Conservation (phyloP, 768 basidiomycete species). For the Leccinum uliginosum region DNA sequence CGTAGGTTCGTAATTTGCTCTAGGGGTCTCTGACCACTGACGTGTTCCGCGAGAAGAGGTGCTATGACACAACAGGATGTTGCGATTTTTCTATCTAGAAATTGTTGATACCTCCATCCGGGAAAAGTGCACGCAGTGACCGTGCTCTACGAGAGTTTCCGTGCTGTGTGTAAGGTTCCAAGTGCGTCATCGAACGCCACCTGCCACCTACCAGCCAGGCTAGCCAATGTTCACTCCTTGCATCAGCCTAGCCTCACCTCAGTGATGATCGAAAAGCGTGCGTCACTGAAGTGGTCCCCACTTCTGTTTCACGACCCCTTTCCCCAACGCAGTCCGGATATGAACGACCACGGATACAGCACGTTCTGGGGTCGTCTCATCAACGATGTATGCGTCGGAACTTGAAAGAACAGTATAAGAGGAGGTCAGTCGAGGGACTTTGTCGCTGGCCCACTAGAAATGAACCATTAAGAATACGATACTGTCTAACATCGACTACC, state of each 20-base stretch:
- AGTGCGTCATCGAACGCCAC: neutral
- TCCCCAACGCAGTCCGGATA: constrained; percentile 16
- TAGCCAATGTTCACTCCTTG: too few relatives aligned
- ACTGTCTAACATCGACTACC: neutral
- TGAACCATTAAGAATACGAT: constrained; percentile 23
- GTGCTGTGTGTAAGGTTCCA: neutral
- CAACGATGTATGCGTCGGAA: constrained; percentile 14
- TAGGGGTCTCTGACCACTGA: constrained; percentile 5
- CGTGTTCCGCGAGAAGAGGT: constrained; percentile 4
- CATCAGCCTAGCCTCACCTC: neutral
- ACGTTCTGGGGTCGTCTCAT: constrained; percentile 26
- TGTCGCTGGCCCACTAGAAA: constrained; percentile 25
- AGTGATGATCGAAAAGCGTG: constrained; percentile 9
- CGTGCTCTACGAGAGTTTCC: neutral
- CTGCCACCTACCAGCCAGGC: neutral
- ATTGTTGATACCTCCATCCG: constrained; percentile 4
- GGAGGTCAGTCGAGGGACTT: neutral
- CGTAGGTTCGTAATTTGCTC: constrained; percentile 22
- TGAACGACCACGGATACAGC: constrained; percentile 11
- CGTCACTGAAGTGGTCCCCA: neutral
- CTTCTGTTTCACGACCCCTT: constrained; percentile 17
- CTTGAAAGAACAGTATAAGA: constrained; percentile 27
- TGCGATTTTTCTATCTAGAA: constrained; percentile 18
- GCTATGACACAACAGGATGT: constrained; percentile 6
- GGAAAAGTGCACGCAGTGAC: neutral